A percentile compares a stretch with the other conserved stretches of the same genome.
Evolutionary conservation across 768 basidiomycete genomes (phyloP).

Genomic region (Lactarius sanguifluus): DNA sequence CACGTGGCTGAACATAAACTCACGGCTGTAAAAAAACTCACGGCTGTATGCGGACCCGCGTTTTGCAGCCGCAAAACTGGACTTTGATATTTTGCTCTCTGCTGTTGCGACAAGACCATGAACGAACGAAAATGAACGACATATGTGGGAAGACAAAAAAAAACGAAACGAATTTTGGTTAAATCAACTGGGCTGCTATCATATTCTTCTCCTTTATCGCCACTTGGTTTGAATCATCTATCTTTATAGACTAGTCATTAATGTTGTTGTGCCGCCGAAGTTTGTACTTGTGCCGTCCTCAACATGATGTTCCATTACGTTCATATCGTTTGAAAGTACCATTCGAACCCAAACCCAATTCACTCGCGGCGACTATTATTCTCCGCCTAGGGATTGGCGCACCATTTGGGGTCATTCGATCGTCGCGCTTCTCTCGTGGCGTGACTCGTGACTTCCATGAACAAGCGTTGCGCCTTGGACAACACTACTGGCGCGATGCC

Average conservation of each 20-base stretch:
- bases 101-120: constrained; percentile 48
- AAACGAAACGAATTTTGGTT: not conserved
- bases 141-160: not conserved
- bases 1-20: not conserved
- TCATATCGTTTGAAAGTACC: not conserved
- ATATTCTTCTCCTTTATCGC: not conserved
- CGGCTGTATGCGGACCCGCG: not conserved
- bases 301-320: not conserved
- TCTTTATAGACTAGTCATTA: constrained; percentile 15
- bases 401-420: not conserved
- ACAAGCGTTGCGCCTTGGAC: not conserved
- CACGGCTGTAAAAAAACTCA: constrained; percentile 7
- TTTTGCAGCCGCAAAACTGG: constrained; percentile 57
- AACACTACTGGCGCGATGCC: no score
- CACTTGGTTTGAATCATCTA: not conserved
- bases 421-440: not conserved
- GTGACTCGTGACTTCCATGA: not conserved
- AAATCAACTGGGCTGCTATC: no score
- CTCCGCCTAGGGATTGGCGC: not conserved
- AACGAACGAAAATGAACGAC: constrained; percentile 8
- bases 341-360: not conserved
- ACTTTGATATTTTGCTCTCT: constrained; percentile 59
- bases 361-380: no score
- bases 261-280: not conserved
- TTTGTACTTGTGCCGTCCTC: not conserved